Evolutionary conservation across 1,284 basidiomycete species (phyloP), one percentile per base, ranked within the genome.

Genomic region (Gymnopus androsaceus): DNA sequence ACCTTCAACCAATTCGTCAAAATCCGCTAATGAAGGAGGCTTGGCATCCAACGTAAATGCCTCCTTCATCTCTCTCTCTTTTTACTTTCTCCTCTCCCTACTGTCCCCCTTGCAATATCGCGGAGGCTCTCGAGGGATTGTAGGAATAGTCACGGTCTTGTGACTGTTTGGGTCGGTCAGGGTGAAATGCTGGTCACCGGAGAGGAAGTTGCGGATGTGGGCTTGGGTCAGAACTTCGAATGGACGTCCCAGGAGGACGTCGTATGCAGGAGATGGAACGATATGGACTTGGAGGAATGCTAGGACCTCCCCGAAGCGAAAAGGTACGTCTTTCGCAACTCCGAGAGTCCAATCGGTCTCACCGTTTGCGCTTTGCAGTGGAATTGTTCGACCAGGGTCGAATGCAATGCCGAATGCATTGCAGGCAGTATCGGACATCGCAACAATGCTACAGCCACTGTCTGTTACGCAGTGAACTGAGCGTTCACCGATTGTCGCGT

Each of bases 191-290:
- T 38, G 37, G n/a, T 38, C n/a, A 5, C 37, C n/a, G 37, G n/a
- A 38, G 7, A 38, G n/a, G n/a, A 38, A 38, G n/a, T 38, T 38
- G 8, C n/a, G 9, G 37, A 38, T 17, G n/a, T 55, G 31, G 27
- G 63, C 66, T 7, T 65, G 33, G 0, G 68, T 69, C 8, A 74
- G 38, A 0, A 67, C 58, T 47, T 73, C 67, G 56, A 74, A 74
- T 0, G 71, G 71, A 12, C 67, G 47, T 0, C 73, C 71, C 2
- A 74, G 51, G 0, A 75, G 55, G 1, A 72, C 63, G n/a, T 66
- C 59, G 56, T 75, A 74, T 0, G 73, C 64, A 0, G 69, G 59
- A 0, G 56, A 52, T 2, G 59, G 45, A 6, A 75, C 55, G 4
- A 69, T 55, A 50, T 69, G 68, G 0, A 68, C 63, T 57, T 70